Conservation (phyloP, 139 green algal species). For the Nannochloris sp. region DNA sequence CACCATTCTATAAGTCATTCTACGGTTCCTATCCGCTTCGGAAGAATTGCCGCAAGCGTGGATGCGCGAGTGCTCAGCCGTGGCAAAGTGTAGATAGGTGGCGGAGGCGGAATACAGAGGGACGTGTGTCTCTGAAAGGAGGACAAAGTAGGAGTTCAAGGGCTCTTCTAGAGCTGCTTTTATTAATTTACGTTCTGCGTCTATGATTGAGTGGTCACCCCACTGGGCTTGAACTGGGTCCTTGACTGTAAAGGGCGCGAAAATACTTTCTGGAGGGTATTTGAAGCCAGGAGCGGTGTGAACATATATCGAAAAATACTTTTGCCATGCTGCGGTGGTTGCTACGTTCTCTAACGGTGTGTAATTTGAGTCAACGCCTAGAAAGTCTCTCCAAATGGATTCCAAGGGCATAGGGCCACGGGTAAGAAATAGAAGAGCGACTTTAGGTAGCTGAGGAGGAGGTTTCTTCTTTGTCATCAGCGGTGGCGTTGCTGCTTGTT, state of each 20-base stretch:
- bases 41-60: constrained; percentile 24
- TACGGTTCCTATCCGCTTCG: neutral
- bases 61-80: constrained; percentile 16
- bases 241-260: constrained; percentile 14
- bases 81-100: constrained; percentile 28
- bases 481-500: no score
- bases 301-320: constrained; percentile 25
- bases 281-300: constrained; percentile 15
- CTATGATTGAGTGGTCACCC: constrained; percentile 28
- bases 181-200: constrained; percentile 27
- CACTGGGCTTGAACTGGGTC: constrained; percentile 5
- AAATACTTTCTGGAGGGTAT: constrained; percentile 14
- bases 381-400: constrained; percentile 15
- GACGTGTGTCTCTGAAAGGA: constrained; percentile 25
- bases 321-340: neutral
- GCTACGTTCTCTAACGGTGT: no score
- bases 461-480: no score
- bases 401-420: constrained; percentile 28
- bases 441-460: neutral
- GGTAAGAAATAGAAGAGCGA: constrained; percentile 36
- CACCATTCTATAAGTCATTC: constrained; percentile 6
- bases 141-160: constrained; percentile 33
- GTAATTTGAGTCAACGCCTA: no score
- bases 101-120: constrained; percentile 26
- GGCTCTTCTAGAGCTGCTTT: constrained; percentile 31